These are phyloP conservation scores for Huntiella decipiens DNA, from an alignment of 2,329 filamentous ascomycete genomes.

Conservation along the genomic window DNA sequence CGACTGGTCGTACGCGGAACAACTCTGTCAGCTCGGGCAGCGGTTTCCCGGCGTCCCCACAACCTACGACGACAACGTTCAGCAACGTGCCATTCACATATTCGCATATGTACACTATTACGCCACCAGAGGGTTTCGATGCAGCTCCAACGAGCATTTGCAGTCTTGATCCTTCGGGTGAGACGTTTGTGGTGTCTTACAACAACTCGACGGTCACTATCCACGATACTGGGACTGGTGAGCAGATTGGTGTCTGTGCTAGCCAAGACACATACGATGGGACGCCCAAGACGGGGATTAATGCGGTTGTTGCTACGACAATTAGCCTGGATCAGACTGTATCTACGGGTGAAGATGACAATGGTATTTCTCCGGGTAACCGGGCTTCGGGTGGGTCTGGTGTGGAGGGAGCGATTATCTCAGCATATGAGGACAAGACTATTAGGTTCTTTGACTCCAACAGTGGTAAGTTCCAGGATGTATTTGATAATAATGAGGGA, in stretches of 20 bases:
- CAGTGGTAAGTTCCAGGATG: conserved; percentile 53
- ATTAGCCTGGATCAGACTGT: conserved; percentile 60
- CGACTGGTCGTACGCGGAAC: conserved; percentile 52
- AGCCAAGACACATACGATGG: conserved; percentile 88
- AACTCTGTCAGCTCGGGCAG: conserved; percentile 92
- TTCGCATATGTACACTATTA: conserved; percentile 73
- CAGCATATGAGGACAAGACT: conserved; percentile 88
- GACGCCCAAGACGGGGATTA: conserved; percentile 61
- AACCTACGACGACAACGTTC: conserved; percentile 55
- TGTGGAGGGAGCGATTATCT: conserved; percentile 86
- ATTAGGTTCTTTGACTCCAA: conserved; percentile 98
- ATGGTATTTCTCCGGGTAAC: conserved; percentile 59
- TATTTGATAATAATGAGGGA: not conserved
- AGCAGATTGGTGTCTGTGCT: conserved; percentile 83
- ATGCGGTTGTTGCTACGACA: conserved; percentile 75
- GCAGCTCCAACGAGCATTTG: conserved; percentile 66
- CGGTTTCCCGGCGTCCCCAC: conserved; percentile 75
- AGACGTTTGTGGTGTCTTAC: conserved; percentile 85
- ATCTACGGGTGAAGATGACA: conserved; percentile 47
- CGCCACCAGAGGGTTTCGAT: conserved; percentile 37
- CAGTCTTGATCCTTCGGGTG: conserved; percentile 63
- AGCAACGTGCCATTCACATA: conserved; percentile 75
- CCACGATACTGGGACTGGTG: conserved; percentile 80
- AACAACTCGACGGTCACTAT: conserved; percentile 77
- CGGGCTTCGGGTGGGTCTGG: conserved; percentile 49